Evolutionary conservation across 2,329 filamentous ascomycete genomes (phyloP).

Genomic region (Aotearoamyces nothofagi): DNA sequence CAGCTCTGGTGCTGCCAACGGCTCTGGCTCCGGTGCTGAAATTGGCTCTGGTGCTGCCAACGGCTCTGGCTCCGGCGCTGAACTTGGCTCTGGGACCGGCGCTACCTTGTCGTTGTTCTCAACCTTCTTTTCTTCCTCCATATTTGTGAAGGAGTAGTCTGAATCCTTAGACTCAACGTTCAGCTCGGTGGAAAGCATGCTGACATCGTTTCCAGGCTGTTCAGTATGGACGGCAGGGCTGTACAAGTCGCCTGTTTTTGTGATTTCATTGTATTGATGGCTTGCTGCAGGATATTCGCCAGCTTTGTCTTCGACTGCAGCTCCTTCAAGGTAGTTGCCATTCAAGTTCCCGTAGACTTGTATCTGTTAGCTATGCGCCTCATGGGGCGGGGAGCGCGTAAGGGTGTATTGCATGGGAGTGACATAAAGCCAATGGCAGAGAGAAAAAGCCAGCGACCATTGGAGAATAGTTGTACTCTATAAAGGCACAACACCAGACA

Average conservation of each 20-base stretch:
- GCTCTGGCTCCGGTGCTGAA: too few relatives aligned
- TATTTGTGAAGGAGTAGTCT: conserved; percentile 16
- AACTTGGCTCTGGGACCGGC: too few relatives aligned
- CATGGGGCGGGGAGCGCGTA: conserved; percentile 2
- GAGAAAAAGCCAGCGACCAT: conserved; percentile 1
- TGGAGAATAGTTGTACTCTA: background rate
- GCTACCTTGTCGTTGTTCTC: conserved; percentile 3
- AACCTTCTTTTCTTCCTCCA: conserved; percentile 6
- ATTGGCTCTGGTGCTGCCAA: too few relatives aligned
- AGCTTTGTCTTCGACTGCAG: conserved; percentile 39
- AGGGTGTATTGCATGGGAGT: conserved; percentile 2
- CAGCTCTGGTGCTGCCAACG: too few relatives aligned
- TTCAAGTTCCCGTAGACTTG: conserved; percentile 50
- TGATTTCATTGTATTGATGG: conserved; percentile 46
- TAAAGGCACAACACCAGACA: too few relatives aligned
- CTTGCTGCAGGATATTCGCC: conserved; percentile 45
- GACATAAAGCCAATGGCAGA: conserved; percentile 1
- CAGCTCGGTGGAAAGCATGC: conserved; percentile 46
- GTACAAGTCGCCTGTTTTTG: conserved; percentile 42
- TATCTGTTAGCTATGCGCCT: background rate
- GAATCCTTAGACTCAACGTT: conserved; percentile 36
- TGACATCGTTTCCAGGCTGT: conserved; percentile 46
- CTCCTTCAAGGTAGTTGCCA: conserved; percentile 36
- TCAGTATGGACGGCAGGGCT: conserved; percentile 46
- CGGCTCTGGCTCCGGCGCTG: too few relatives aligned